Base-by-base conservation (phyloP, 371 early-diverging fungal species). In the Lichtheimia corymbifera region DNA sequence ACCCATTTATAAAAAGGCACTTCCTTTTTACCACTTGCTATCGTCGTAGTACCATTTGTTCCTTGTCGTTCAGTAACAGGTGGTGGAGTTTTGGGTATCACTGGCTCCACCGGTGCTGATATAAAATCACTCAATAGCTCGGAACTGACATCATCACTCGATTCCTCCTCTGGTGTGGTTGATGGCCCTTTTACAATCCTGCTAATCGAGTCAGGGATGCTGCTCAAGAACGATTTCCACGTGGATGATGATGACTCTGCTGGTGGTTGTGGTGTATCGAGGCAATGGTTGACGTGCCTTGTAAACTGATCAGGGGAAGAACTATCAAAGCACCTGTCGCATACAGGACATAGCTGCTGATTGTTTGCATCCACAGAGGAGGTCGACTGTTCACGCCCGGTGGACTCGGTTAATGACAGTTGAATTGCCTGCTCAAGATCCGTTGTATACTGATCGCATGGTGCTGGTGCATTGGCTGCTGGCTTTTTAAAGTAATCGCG, bases 1-100 rank as follows among this genome's bases (percentile, higher is more conserved):
- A 55, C 18, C 56, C 56, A 55, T 55, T 55, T 55, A n/a, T 55
- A 55, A 22, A 55, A 55, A 22, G 56, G 56, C 1, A 18, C 11
- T 28, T n/a, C 20, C n/a, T n/a, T 47, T 11, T 53, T 53, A 11
- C 18, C 15, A 18, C 24, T 50, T n/a, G 50, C 12, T 50, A 13
- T 3, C 17, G 7, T 18, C 24, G 3, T 50, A 24, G 18, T 50
- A 24, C 20, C 6, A 9, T 3, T 14, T 50, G 4, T 7, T 18
- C 0, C 17, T 11, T 11, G 24, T 50, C 7, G 17, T 13, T 15
- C 5, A 45, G 45, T 5, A 45, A 45, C 45, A 0, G 45, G 11
- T 24, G 50, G 1, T 20, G n/a, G n/a, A n/a, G 22, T 22, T 22
- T 22, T 22, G 22, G 20, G 50, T 14, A 50, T 22, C 24, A 24